Evolutionary conservation across 768 basidiomycete species (phyloP).

Genomic region (Galerina marginata): DNA sequence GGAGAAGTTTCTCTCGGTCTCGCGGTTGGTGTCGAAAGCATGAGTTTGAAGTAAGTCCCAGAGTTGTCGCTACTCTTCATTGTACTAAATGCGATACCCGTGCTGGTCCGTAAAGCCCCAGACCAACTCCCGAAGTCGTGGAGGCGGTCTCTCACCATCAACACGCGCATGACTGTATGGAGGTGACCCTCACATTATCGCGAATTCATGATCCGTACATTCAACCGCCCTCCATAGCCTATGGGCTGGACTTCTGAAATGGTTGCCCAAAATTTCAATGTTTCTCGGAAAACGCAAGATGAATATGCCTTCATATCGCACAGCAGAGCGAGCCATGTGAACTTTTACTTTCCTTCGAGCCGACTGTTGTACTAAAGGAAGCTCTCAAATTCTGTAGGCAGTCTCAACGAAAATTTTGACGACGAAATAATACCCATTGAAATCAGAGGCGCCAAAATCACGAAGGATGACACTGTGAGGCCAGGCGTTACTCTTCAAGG

Average conservation of each 20-base stretch:
- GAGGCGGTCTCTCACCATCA: conserved; percentile 60
- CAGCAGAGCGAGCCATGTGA: conserved; percentile 72
- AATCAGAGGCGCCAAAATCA: conserved; percentile 67
- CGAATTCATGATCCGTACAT: conserved; percentile 7
- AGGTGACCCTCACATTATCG: conserved; percentile 44
- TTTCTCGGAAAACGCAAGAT: conserved; percentile 85
- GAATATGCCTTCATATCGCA: conserved; percentile 90
- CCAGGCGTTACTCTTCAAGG: conserved; percentile 81
- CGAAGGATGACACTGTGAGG: conserved; percentile 87
- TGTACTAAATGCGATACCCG: not conserved
- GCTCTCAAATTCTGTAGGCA: conserved; percentile 46
- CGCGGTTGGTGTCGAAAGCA: conserved; percentile 83
- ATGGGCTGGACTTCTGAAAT: conserved; percentile 98
- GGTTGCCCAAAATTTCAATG: conserved; percentile 80
- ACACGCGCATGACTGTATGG: conserved; percentile 77
- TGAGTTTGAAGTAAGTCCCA: conserved; percentile 70
- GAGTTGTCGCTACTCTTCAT: not conserved
- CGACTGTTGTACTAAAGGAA: not conserved
- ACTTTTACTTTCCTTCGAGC: not conserved
- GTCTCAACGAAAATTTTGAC: conserved; percentile 68
- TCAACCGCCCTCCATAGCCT: conserved; percentile 49
- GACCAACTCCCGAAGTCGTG: conserved; percentile 73
- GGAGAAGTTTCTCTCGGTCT: conserved; percentile 89
- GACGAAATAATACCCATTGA: conserved; percentile 91
- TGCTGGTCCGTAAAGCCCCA: conserved; percentile 49